Evolutionary conservation across 2,329 filamentous ascomycete species (phyloP), one percentile per base, ranked within the genome.

Genomic region (Aspergillus sp.): DNA sequence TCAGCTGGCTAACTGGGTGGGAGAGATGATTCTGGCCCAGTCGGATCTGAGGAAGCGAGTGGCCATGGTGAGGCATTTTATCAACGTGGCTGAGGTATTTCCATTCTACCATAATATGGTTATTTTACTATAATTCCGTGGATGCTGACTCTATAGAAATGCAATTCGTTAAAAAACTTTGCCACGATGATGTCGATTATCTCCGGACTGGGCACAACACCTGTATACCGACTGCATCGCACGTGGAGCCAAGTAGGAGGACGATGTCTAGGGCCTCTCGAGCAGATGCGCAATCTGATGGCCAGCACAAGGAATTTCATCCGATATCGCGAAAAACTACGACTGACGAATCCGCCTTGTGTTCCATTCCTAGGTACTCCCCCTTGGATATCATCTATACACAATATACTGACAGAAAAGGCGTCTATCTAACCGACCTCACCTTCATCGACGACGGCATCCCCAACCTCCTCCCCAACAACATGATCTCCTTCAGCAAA

Each of bases 381-480:
- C 3, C 19, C 11, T 27, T 19, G n/a, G n/a, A 5, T 33, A 7
- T 26, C 31, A 8, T 27, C 19, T 10, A 5, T 56, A 38, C 55
- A 32, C 12, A 5, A 38, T 42, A 13, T 40, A 34, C 8, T 42
- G 41, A 30, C 48, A 7, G 51, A 19, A 6, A 10, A 90, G 88
- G 89, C 64, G 89, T 96, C 44, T 96, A 95, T 63, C 73, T 97
- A 46, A 96, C 91, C 43, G 90, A 96, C 70, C 73, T 96, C 34
- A 95, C 90, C 1, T 97, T 97, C 61, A 96, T 96, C 52, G 90
- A 96, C 67, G 90, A 97, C 60, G 91, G 91, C 48, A 97, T 96
- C 49, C 88, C 90, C 3, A 90, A 88, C 5, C 81, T 93, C 56
- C 95, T 95, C 70, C 90, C 91, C 69, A 90, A 89, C 4, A 88